phyloP scores from a whole-genome alignment of 352 stramenopile genomes.

The Lagenidium sp. region DNA sequence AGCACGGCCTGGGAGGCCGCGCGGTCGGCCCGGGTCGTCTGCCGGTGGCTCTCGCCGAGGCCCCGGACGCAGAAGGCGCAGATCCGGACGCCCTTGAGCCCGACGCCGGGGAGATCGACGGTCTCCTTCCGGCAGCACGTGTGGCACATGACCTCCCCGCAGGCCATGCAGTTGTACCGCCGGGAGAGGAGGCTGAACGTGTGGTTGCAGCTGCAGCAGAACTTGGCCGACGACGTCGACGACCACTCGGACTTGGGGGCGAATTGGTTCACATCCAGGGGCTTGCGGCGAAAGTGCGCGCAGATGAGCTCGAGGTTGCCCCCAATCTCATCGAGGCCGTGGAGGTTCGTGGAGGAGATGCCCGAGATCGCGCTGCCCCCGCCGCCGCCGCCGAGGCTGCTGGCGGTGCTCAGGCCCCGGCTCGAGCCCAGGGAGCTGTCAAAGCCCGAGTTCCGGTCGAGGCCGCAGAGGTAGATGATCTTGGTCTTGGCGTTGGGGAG shows the following conservation, averaged over 20 bases:
- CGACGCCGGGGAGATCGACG: constrained; percentile 21
- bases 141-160: constrained; percentile 12
- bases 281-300: constrained; percentile 8
- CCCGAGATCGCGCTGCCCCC: constrained; percentile 3
- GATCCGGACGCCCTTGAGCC: constrained; percentile 21
- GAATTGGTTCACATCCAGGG: constrained; percentile 8
- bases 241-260: constrained; percentile 3
- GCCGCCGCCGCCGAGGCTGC: neutral
- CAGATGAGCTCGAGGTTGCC: constrained; percentile 7
- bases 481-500: constrained; percentile 8
- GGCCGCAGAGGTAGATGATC: constrained; percentile 12
- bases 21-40: too few species aligned
- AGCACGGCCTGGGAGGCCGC: too few species aligned
- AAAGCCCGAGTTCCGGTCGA: constrained; percentile 3
- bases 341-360: constrained; percentile 2
- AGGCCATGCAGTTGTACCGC: constrained; percentile 10
- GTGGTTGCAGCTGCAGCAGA: constrained; percentile 13
- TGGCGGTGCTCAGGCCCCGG: neutral
- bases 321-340: constrained; percentile 9
- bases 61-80: constrained; percentile 14
- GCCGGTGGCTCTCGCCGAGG: constrained; percentile 3
- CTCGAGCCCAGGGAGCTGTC: constrained; percentile 1
- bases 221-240: constrained; percentile 3
- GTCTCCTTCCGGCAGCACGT: constrained; percentile 8
- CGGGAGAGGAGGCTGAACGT: constrained; percentile 8